Evolutionary conservation across 2,329 filamentous ascomycete species (phyloP).

Genomic region (Exophiala sideris): DNA sequence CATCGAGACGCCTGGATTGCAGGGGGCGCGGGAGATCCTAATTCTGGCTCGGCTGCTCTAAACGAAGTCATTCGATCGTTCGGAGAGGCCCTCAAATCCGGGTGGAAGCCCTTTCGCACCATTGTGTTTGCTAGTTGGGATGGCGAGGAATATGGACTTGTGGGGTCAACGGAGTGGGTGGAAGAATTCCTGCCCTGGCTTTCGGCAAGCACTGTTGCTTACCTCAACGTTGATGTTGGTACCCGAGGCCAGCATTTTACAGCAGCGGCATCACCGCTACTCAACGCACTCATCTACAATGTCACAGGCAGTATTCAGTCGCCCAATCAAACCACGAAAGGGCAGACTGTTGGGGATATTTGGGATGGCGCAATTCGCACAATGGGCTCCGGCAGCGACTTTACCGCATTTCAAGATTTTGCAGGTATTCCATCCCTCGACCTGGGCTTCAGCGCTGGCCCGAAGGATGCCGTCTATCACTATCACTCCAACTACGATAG

Average conservation of each 20-base stretch:
- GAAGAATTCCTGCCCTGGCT: slow-evolving; percentile 87
- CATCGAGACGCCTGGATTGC: slow-evolving; percentile 88
- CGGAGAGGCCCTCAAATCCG: slow-evolving; percentile 65
- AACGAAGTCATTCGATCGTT: slow-evolving; percentile 77
- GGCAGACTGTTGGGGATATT: slow-evolving; percentile 66
- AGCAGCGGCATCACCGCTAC: slow-evolving; percentile 67
- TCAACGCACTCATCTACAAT: slow-evolving; percentile 66
- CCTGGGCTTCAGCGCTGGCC: slow-evolving; percentile 53
- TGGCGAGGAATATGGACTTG: slow-evolving; percentile 77
- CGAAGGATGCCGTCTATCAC: slow-evolving; percentile 58
- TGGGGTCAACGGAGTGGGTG: slow-evolving; percentile 90
- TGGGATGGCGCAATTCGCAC: slow-evolving; percentile 62
- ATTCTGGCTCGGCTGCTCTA: slow-evolving; percentile 74
- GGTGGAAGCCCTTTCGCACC: slow-evolving; percentile 83
- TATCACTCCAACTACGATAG: slow-evolving; percentile 84
- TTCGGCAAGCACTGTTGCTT: slow-evolving; percentile 67
- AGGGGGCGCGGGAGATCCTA: slow-evolving; percentile 79
- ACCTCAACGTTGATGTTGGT: slow-evolving; percentile 81
- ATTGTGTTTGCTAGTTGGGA: slow-evolving; percentile 89
- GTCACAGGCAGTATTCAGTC: slow-evolving; percentile 51
- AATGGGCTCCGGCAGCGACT: slow-evolving; percentile 71
- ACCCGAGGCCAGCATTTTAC: slow-evolving; percentile 62
- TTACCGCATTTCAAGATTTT: slow-evolving; percentile 71
- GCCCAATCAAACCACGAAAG: slow-evolving; percentile 69
- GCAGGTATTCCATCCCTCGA: slow-evolving; percentile 65